Conservation (phyloP, 371 early-diverging fungal genomes). For the Mucor mucedo region DNA sequence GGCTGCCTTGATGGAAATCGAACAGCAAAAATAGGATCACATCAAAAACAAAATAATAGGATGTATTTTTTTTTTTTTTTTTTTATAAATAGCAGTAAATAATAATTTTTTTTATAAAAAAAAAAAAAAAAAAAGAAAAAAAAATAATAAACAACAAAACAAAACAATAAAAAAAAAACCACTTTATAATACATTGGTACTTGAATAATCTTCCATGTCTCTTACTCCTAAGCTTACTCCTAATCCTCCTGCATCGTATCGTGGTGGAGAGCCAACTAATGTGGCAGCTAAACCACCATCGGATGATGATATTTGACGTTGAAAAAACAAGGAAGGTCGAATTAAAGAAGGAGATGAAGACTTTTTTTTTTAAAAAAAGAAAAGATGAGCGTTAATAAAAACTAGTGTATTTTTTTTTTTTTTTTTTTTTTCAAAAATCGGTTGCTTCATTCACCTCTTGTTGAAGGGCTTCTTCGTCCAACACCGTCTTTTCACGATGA, state of each 20-base stretch:
- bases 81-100: not conserved
- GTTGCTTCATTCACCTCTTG: conserved; percentile 8
- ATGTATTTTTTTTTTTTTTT: too few species aligned
- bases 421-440: too few species aligned
- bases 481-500: conserved; percentile 27
- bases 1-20: conserved; percentile 2
- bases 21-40: not conserved
- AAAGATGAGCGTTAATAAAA: not conserved
- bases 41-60: too few species aligned
- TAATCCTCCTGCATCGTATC: conserved; percentile 16
- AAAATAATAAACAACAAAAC: not conserved
- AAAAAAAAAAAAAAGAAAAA: not conserved
- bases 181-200: not conserved
- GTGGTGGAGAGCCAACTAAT: conserved; percentile 42
- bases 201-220: not conserved
- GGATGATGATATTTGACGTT: conserved; percentile 19
- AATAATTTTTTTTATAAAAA: not conserved
- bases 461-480: conserved; percentile 19
- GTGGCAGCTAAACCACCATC: conserved; percentile 41
- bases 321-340: conserved; percentile 19
- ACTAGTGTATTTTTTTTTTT: not conserved
- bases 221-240: not conserved
- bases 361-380: not conserved
- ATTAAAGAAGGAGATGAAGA: conserved; percentile 18
- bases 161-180: not conserved